Evolutionary conservation across 257 asterid genomes (phyloP).

Genomic region (Forsythia viridissima): DNA sequence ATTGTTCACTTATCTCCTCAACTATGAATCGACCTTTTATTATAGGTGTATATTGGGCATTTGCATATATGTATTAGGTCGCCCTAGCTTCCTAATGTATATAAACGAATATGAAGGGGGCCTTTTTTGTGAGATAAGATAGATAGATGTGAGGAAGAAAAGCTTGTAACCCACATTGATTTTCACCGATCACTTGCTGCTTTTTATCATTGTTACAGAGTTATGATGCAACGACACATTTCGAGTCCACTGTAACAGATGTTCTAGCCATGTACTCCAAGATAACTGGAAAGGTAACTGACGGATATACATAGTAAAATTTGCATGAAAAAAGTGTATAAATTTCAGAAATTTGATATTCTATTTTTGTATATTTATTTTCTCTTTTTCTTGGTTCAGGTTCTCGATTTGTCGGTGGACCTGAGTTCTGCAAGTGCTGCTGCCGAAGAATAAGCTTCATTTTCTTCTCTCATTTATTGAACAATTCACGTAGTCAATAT

Average conservation of each 20-base stretch:
- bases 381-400: slow-evolving; percentile 35
- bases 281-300: slow-evolving; percentile 62
- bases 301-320: background rate
- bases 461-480: background rate
- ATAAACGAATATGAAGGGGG: background rate
- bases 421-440: slow-evolving; percentile 91
- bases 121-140: background rate
- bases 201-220: slow-evolving; percentile 40
- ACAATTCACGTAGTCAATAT: background rate
- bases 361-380: background rate
- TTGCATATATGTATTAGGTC: background rate
- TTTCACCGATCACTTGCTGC: background rate
- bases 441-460: slow-evolving; percentile 52
- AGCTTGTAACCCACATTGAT: background rate
- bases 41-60: background rate
- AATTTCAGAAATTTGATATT: background rate
- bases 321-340: background rate
- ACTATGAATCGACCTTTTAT: background rate
- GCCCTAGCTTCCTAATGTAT: background rate
- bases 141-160: background rate
- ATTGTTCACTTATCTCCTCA: background rate
- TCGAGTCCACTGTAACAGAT: slow-evolving; percentile 61
- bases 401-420: slow-evolving; percentile 87
- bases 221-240: slow-evolving; percentile 65
- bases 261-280: slow-evolving; percentile 55